Evolutionary conservation across 129 eudicot genomes (phyloP), one percentile per base, ranked within the genome.

Genomic region (Lonicera japonica): DNA sequence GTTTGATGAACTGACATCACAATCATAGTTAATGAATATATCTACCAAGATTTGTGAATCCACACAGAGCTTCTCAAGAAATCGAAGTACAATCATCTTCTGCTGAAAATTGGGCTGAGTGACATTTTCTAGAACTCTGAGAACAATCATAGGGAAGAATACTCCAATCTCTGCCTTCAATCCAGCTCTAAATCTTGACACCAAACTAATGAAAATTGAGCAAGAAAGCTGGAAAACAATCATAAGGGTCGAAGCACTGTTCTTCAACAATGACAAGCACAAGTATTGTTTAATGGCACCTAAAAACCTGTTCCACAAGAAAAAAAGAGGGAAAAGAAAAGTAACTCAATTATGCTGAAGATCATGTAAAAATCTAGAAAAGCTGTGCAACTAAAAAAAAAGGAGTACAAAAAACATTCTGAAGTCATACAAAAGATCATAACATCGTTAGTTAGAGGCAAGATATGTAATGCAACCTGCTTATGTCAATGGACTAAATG

Each of bases 221-320:
- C 98, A 92, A 15, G 96, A 92, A 63, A 92, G 96, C 84, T 92
- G 98, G 83, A 85, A 87, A 64, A 92, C 91, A 67, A 88, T 80
- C 85, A 85, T 75, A 57, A 84, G 95, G 46, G 91, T 82, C 54
- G 98, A 92, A 43, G 98, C 95, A 74, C 96, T 92, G 83, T 92
- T 92, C 86, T 92, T 92, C 84, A 87, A 75, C 70, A 92, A 77
- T 58, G 98, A 92, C 61, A 88, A 72, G 66, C 98, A 88, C 76
- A 92, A 72, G 80, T 92, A 92, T 85, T 92, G 98, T 86, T 92
- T 87, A 62, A 92, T 92, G 50, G 98, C 98, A 58, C 95, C 98
- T 64, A 92, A 70, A 77, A 92, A 92, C 71, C 98, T 92, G 95
- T 72, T 63, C 51, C 53, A 64, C 19, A 51, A 65, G 18, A 24